A percentile compares a stretch with the other conserved stretches of the same genome.
Conservation (phyloP, 2,329 filamentous ascomycete genomes). For the Immersiporthe knoxdaviesiana region DNA sequence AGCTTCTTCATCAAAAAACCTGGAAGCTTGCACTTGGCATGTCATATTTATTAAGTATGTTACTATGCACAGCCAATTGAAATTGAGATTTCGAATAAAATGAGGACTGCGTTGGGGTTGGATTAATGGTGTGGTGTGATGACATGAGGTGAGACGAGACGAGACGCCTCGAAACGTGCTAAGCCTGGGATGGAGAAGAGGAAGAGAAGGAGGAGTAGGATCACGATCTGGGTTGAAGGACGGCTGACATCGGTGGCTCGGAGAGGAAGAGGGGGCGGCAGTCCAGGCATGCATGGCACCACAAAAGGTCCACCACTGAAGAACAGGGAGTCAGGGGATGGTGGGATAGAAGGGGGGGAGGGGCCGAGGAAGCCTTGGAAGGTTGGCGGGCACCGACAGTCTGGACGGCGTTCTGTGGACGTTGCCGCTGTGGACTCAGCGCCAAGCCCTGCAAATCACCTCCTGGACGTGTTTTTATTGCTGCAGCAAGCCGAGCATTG, state of each 20-base stretch:
- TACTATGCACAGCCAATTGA: not conserved
- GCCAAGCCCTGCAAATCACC: not conserved
- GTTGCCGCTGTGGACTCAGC: not conserved
- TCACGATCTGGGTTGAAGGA: not conserved
- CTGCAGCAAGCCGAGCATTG: not conserved
- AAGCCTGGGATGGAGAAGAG: not conserved
- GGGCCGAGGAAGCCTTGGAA: not conserved
- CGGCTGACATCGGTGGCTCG: not conserved
- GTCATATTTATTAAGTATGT: not conserved
- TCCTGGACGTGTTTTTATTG: not conserved
- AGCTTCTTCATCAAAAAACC: not conserved
- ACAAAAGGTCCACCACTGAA: not conserved
- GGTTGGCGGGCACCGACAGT: conserved; percentile 1
- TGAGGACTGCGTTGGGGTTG: not conserved
- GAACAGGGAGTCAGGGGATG: not conserved
- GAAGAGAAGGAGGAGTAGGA: not conserved
- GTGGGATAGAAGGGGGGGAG: too few relatives aligned
- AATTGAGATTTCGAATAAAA: not conserved
- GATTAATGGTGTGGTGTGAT: not conserved
- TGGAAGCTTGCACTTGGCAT: not conserved
- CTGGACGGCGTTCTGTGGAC: not conserved
- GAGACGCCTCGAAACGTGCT: not conserved
- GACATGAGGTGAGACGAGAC: not conserved
- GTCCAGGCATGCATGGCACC: not conserved
- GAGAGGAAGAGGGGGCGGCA: not conserved